phyloP scores from a whole-genome alignment of 2,329 filamentous ascomycete genomes.

The Cordyceps pruinosa region DNA sequence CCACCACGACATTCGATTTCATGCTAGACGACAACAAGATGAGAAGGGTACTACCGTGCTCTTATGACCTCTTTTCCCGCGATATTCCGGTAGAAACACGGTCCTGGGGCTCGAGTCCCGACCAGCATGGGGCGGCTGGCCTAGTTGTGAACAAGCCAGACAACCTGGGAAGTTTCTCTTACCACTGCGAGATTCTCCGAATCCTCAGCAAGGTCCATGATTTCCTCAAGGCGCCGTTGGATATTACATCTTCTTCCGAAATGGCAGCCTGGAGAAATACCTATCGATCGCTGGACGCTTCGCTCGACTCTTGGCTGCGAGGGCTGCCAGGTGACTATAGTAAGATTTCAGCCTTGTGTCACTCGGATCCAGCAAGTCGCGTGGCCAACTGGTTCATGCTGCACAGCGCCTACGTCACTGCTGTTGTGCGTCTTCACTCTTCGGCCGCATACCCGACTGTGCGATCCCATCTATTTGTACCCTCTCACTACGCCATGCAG shows the following conservation, averaged over 20 bases:
- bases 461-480: slow-evolving; percentile 34
- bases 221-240: slow-evolving; percentile 34
- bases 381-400: slow-evolving; percentile 42
- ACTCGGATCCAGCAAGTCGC: slow-evolving; percentile 37
- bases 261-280: slow-evolving; percentile 35
- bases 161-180: slow-evolving; percentile 38
- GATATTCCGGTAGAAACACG: slow-evolving; percentile 37
- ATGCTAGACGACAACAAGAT: slow-evolving; percentile 33
- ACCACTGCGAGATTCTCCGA: slow-evolving; percentile 38
- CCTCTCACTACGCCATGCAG: slow-evolving; percentile 39
- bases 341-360: slow-evolving; percentile 38
- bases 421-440: slow-evolving; percentile 37
- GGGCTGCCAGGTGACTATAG: slow-evolving; percentile 38
- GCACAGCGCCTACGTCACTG: slow-evolving; percentile 38
- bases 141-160: slow-evolving; percentile 32
- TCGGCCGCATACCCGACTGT: slow-evolving; percentile 36
- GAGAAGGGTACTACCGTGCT: slow-evolving; percentile 35
- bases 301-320: slow-evolving; percentile 36
- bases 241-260: slow-evolving; percentile 31
- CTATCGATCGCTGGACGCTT: slow-evolving; percentile 32
- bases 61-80: slow-evolving; percentile 38
- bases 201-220: slow-evolving; percentile 37
- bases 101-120: slow-evolving; percentile 21
- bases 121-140: slow-evolving; percentile 19
- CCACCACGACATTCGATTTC: slow-evolving; percentile 35